Evolutionary conservation across 352 stramenopile species (phyloP), one percentile per base, ranked within the genome.

Genomic region (Thraustotheca clavata): DNA sequence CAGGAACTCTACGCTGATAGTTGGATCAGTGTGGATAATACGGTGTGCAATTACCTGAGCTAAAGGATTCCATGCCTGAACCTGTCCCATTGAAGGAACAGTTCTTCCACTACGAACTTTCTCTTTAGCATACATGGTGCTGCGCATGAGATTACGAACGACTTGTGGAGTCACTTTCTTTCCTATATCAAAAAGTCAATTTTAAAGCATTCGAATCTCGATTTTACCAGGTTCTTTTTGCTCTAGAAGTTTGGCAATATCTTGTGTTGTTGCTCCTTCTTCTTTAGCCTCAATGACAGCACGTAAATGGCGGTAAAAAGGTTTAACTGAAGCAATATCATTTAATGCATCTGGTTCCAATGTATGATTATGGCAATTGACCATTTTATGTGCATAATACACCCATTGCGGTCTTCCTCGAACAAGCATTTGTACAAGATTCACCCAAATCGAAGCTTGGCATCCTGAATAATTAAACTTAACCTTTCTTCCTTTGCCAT

Each of bases 401-500:
- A 65, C 57, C 57, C 57, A 65, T 54, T 43, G 57, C 12, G 35
- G 57, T 16, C 20, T 26, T 16, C 57, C 57, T 7, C 35, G 57
- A 5, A 34, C 35, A 18, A 43, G 35, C 5, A 65, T 43, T 11
- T 54, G 57, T 9, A 65, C 57, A 3, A 65, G 41, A n/a, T 31
- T 65, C 11, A 65, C 39, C 57, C 57, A 65, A 2, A 65, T 20
- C 29, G 35, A 65, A 7, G 57, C 57, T 49, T 65, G 57, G 40
- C 57, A 65, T n/a, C 57, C 57, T 22, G 57, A 65, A 26, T 65
- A 65, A n/a, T 43, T 43, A 27, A 65, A 65, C 39, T 65, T 65
- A 33, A 65, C 57, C 41, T 54, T 65, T 5, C 47, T 39, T 11
- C 11, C 47, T 33, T 65, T 65, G 3, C n/a, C 29, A 14, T 24